Percentiles rank a stretch among this genome's conserved stretches.
Conservation (phyloP, 805 yeast genomes). For the Saturnispora halmiae region DNA sequence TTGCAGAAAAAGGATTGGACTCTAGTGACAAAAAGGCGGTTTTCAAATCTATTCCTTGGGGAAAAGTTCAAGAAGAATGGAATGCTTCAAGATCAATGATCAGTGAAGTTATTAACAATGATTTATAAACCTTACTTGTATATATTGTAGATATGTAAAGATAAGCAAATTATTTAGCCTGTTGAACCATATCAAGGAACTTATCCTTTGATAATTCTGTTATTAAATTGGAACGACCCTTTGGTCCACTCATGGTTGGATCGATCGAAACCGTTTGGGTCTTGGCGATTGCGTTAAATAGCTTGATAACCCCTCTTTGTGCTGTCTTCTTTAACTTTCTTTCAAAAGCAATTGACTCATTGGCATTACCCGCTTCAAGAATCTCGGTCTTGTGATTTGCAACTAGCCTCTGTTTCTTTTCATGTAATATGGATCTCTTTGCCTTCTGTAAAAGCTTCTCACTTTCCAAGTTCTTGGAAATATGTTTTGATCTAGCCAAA, state of each 20-base stretch:
- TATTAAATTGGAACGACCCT: slow-evolving; percentile 37
- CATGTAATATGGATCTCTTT: slow-evolving; percentile 54
- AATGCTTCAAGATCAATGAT: slow-evolving; percentile 28
- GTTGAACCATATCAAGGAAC: slow-evolving; percentile 79
- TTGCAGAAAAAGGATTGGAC: slow-evolving; percentile 20
- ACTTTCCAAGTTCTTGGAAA: slow-evolving; percentile 61
- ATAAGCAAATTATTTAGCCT: slow-evolving; percentile 43
- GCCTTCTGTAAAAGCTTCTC: slow-evolving; percentile 83
- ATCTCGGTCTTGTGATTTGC: slow-evolving; percentile 59
- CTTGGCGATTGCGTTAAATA: slow-evolving; percentile 31
- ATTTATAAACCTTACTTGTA: slow-evolving; percentile 14
- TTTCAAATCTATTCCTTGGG: slow-evolving; percentile 30
- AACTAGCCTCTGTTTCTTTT: slow-evolving; percentile 59
- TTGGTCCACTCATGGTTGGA: slow-evolving; percentile 29
- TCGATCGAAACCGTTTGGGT: slow-evolving; percentile 63
- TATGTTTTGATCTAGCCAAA: slow-evolving; percentile 69
- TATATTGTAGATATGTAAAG: not conserved
- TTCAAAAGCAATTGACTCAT: slow-evolving; percentile 43
- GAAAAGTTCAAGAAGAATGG: slow-evolving; percentile 28
- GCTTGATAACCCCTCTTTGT: slow-evolving; percentile 27
- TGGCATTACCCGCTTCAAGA: slow-evolving; percentile 45
- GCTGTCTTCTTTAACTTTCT: slow-evolving; percentile 62
- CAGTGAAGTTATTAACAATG: slow-evolving; percentile 22
- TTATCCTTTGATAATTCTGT: slow-evolving; percentile 82
- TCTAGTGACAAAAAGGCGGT: slow-evolving; percentile 18